Conservation (phyloP, 2,329 filamentous ascomycete species). For the Pseudogymnoascus sp. region DNA sequence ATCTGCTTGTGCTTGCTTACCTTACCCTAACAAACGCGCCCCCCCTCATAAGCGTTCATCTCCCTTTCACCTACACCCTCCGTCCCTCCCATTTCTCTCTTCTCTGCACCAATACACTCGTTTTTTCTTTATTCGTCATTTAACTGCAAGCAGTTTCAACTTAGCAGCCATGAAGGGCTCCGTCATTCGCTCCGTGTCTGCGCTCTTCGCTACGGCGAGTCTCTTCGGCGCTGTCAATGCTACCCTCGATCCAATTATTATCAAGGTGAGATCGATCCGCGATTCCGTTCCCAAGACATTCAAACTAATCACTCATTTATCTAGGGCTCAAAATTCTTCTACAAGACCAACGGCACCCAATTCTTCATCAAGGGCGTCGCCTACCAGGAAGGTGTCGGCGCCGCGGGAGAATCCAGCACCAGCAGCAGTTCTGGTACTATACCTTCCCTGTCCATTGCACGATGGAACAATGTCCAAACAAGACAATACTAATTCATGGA, state of each 20-base stretch:
- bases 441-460: constrained; percentile 15
- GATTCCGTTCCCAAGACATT: not conserved
- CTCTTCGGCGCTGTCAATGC: constrained; percentile 39
- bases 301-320: not conserved
- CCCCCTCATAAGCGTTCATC: not conserved
- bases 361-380: constrained; percentile 93
- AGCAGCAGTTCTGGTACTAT: not conserved
- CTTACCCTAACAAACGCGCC: not conserved
- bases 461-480: not conserved
- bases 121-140: not conserved
- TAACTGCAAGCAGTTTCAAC: not conserved
- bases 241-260: constrained; percentile 45
- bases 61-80: not conserved
- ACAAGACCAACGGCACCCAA: constrained; percentile 55
- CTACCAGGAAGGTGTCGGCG: constrained; percentile 73
- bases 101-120: not conserved
- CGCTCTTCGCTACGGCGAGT: constrained; percentile 41
- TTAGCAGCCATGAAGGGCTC: not conserved
- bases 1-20: not conserved
- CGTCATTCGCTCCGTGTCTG: constrained; percentile 14
- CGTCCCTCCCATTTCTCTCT: not conserved
- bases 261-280: constrained; percentile 26
- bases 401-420: constrained; percentile 31
- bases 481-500: constrained; percentile 10
- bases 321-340: constrained; percentile 26